Base-by-base conservation (phyloP, 257 asterid species). In the Verbascum thapsus region DNA sequence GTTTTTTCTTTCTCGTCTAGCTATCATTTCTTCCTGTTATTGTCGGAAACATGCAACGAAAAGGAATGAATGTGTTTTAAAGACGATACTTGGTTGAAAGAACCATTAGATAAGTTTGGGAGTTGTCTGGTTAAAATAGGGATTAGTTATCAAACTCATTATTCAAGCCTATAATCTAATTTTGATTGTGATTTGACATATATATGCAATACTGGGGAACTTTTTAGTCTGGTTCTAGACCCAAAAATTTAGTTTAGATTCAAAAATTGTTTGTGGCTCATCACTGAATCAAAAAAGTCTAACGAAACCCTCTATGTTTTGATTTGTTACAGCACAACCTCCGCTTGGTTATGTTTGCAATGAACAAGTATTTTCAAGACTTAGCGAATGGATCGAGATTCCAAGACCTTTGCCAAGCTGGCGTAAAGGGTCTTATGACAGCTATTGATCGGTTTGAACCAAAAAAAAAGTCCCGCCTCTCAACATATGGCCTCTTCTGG, bases 391-490 rank as follows among this genome's bases (percentile, higher is more conserved):
- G 96, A 38, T 80, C 96, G 47, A 79, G 71, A 72, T 92, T 89
- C 80, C 91, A 87, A 78, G 97, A 92, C 80, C 84, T 92, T 18
- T 92, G 99, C 54, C 74, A 26, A 26, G 32, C 32, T 51, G 99
- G 99, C 11, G 99, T 87, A 61, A 92, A 79, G 76, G 99, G 99
- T 47, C 96, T 92, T 45, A 85, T 92, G 26, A 92, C 86, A 59
- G 89, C 95, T 45, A 85, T 92, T 13, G 99, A 87, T 53, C 94
- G 96, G 17, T 92, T 92, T 74, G 99, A 92, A 56, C 96, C 94
- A 13, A 83, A 75, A 47, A 83, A 95, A 61, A 89, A 72, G 32
- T 26, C 32, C 34, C 76, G 78, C 62, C 88, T 86, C 50, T 86
- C 95, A 39, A 92, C 99, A 2, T 92, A 92, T 71, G 88, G 95